Evolutionary conservation across 768 basidiomycete genomes (phyloP).

Genomic region (Collybia sordida): DNA sequence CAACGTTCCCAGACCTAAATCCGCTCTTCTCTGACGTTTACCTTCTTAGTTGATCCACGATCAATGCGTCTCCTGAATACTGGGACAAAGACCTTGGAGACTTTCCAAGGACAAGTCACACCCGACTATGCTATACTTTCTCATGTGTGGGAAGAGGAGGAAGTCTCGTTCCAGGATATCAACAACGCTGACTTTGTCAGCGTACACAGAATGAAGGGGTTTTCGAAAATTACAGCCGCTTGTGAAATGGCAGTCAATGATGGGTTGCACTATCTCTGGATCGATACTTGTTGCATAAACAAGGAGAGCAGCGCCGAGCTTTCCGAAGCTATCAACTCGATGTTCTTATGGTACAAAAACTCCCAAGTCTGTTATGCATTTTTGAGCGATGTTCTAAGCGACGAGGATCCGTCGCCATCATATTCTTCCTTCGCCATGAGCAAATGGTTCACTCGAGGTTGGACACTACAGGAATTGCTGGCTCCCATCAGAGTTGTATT

Average conservation of each 20-base stretch:
- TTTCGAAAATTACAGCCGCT: background rate
- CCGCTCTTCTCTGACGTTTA: no score
- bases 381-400: background rate
- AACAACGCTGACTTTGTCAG: background rate
- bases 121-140: background rate
- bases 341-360: background rate
- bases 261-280: background rate
- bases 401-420: background rate
- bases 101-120: no score
- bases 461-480: background rate
- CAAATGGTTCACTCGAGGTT: background rate
- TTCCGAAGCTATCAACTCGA: slow-evolving; percentile 1
- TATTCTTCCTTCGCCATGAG: background rate
- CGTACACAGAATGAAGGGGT: background rate
- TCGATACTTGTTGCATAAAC: background rate
- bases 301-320: background rate
- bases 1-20: no score
- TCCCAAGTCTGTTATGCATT: background rate
- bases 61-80: no score
- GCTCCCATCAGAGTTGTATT: background rate
- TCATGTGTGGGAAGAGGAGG: background rate
- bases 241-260: background rate
- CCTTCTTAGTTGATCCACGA: no score
- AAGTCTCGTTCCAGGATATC: background rate
- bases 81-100: no score